These are phyloP conservation scores for Chlorella sp. DNA, from an alignment of 139 green algal genomes.

Conservation along the genomic window DNA sequence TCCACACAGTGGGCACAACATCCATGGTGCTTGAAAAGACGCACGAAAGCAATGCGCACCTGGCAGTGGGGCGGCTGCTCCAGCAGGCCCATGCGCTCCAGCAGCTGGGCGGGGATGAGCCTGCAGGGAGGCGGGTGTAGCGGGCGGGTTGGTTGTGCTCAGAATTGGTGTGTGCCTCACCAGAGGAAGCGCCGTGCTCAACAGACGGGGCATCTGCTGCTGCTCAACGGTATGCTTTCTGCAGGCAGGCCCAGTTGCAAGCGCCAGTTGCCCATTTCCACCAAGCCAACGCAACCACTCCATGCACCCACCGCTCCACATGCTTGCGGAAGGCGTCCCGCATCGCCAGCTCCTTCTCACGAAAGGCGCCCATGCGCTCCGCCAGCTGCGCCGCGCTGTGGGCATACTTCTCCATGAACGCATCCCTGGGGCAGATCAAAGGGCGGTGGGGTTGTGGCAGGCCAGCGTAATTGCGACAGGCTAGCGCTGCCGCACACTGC, in stretches of 20 bases:
- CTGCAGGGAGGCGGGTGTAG: slow-evolving; percentile 7
- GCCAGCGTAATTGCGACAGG: too few relatives aligned
- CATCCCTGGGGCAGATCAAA: slow-evolving; percentile 11
- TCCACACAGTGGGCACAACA: too few relatives aligned
- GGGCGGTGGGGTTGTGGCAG: too few relatives aligned
- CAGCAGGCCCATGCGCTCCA: slow-evolving; percentile 73
- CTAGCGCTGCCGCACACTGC: too few relatives aligned
- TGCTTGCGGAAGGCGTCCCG: slow-evolving; percentile 67
- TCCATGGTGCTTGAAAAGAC: too few relatives aligned
- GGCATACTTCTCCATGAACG: slow-evolving; percentile 65
- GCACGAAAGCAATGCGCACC: not conserved
- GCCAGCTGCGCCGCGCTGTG: slow-evolving; percentile 75
- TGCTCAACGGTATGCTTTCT: too few relatives aligned
- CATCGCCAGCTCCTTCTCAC: slow-evolving; percentile 74
- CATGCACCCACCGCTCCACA: slow-evolving; percentile 51
- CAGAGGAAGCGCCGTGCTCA: not conserved
- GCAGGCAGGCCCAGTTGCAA: too few relatives aligned
- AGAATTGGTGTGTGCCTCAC: too few relatives aligned
- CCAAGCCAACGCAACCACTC: too few relatives aligned
- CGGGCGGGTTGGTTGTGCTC: too few relatives aligned
- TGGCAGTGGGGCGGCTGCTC: slow-evolving; percentile 72
- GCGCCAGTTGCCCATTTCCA: too few relatives aligned
- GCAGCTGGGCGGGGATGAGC: slow-evolving; percentile 68
- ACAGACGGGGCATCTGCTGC: not conserved
- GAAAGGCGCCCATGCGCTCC: slow-evolving; percentile 76